phyloP scores from a whole-genome alignment of 2,329 filamentous ascomycete species.

The Epichloe aotearoae region DNA sequence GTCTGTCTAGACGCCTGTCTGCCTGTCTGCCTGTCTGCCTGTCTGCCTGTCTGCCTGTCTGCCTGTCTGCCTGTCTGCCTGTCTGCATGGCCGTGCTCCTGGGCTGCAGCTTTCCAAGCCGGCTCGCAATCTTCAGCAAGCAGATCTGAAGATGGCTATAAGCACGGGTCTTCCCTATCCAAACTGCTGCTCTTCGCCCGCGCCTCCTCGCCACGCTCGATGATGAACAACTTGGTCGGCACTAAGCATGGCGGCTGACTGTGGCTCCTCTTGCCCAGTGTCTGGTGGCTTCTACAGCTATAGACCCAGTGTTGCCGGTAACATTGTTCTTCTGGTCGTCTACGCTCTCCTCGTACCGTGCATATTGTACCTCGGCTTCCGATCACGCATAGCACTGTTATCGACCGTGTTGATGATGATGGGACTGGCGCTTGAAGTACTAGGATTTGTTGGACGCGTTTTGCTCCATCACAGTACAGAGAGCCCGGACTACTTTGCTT shows the following conservation, averaged over 20 bases:
- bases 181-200: conserved; percentile 6
- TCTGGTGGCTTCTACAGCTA: conserved; percentile 25
- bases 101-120: background rate
- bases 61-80: background rate
- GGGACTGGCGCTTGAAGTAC: conserved; percentile 27
- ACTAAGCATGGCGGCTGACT: conserved; percentile 22
- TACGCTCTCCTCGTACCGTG: conserved; percentile 28
- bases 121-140: background rate
- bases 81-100: conserved; percentile 1
- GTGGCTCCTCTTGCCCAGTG: conserved; percentile 23
- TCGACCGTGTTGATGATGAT: conserved; percentile 24
- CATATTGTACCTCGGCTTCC: conserved; percentile 24
- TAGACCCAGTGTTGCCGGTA: conserved; percentile 24
- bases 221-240: conserved; percentile 13
- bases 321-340: conserved; percentile 25
- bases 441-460: conserved; percentile 34
- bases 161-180: conserved; percentile 1
- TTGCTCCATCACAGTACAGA: conserved; percentile 23
- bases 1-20: too few relatives aligned
- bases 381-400: conserved; percentile 27
- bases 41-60: background rate
- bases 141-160: background rate
- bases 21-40: background rate
- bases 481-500: conserved; percentile 24
- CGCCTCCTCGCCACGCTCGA: conserved; percentile 7